Conservation (phyloP, 129 eudicot genomes). For the Flaveria trinervia region DNA sequence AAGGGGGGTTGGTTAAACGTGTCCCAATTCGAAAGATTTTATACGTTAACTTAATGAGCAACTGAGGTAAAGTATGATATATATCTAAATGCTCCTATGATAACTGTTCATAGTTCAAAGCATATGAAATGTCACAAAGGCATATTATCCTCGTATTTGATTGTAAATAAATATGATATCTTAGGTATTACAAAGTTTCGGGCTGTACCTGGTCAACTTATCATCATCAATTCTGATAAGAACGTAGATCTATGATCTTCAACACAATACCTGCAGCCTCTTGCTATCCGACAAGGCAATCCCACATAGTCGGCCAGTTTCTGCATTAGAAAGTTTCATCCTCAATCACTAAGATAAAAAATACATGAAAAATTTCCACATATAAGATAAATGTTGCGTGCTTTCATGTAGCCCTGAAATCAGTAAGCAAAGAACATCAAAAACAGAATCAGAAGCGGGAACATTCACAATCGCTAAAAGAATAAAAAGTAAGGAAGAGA, state of each 20-base stretch:
- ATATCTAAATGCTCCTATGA: neutral
- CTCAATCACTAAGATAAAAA: neutral
- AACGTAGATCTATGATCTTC: conserved; percentile 80
- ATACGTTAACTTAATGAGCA: neutral
- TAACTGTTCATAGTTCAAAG: neutral
- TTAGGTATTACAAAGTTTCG: conserved; percentile 2
- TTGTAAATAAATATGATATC: neutral
- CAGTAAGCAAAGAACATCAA: neutral
- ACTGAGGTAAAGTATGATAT: neutral
- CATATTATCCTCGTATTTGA: neutral
- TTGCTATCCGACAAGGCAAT: conserved; percentile 90
- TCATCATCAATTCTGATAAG: conserved; percentile 76
- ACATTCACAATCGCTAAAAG: neutral
- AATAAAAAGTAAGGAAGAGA: neutral
- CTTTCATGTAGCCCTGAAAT: neutral
- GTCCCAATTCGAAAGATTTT: too few species aligned
- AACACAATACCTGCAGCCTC: conserved; percentile 90
- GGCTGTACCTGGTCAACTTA: conserved; percentile 42
- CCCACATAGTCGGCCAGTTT: conserved; percentile 92
- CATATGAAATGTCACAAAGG: too few species aligned
- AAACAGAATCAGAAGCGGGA: neutral
- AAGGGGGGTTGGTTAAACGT: conserved; percentile 9
- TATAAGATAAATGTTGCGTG: neutral
- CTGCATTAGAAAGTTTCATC: conserved; percentile 41
- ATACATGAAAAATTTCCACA: neutral